Base-by-base conservation (phyloP, 129 eudicot genomes). In the Arctium minus region DNA sequence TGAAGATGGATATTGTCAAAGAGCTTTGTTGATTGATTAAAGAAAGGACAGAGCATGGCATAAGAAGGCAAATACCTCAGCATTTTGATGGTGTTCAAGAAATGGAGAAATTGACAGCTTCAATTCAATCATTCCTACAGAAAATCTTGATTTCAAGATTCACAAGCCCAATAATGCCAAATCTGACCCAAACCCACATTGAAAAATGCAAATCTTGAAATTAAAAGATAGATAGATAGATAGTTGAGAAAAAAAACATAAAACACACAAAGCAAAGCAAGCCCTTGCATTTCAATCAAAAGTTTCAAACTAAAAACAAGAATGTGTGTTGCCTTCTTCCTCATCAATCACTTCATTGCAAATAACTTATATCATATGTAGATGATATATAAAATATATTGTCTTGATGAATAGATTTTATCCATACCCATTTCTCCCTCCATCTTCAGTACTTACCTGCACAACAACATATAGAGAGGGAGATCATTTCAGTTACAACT, bases 191-290 rank as follows among this genome's bases (percentile, higher is more conserved):
- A 4, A 17, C 67, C 67, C 67, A 56, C 6, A 56, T 56, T 13
- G 6, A 53, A 60, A 60, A 17, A 4, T 15, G 1, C 0, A 4
- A 17, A 27, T 13, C 67, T 56, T 56, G 68, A 60, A 60, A 60
- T 18, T 60, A 60, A 8, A 5, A 5, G 46, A 56, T 60, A 60
- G 68, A 60, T 60, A 46, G 56, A 46, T 46, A 60, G 9, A 33
- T 38, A 48, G n/a, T 39, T 36, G 62, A 62, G 62, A 37, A 74
- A 73, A 64, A 22, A 79, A 73, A 42, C 1, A 67, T 82, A 72
- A 46, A 78, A 84, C 79, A 84, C 84, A 84, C 84, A 79, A 60
- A n/a, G 67, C 67, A 56, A 56, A 18, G 68, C 30, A 46, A 79
- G 73, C 79, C 75, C 74, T 56, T 71, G 82, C 85, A 83, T 83